Base-by-base conservation (phyloP, 2,329 filamentous ascomycete genomes). In the Xylariaceae sp. region DNA sequence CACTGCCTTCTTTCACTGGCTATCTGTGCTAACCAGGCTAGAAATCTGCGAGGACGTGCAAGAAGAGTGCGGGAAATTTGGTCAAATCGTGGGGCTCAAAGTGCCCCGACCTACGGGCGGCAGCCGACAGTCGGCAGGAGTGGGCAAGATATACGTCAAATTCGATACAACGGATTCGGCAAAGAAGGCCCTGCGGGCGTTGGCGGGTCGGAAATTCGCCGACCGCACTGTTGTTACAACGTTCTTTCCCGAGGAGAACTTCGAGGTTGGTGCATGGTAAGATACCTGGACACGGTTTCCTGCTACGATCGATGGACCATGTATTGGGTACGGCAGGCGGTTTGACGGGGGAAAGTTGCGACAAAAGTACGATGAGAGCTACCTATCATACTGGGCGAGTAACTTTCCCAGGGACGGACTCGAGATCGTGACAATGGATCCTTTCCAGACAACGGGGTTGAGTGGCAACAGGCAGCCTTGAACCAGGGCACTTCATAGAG, bases 101-200 rank as follows among this genome's bases (percentile, higher is more conserved):
- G 81, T 98, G 38, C 92, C 92, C 4, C 77, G 92, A 39, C 90
- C 92, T 2, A 78, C 76, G 15, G 84, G 85, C 48, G 87, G 85
- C 31, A 85, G 80, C 58, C 78, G 88, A 49, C 83, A 92, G 56
- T 85, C 82, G 15, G 76, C 86, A 19, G 92, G 92, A 29, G 88
- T 98, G 15, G 92, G 92, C 56, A 98, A 96, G 71, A 96, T 99
- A 47, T 98, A 82, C 57, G 81, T 98, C 66, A 96, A 95, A 59
- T 98, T 87, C 54, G 85, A 92, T 44, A 75, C 70, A 3, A 65
- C 75, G 3, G 86, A 88, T 32, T 77, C 80, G 7, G 85, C 90
- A 14, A 81, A 83, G 42, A 89, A 85, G 52, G 93, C 92, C 6
- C 68, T 98, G 36, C 80, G 82, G 51, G 81, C 87, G n/a, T 68